Evolutionary conservation across 176 grass and related monocot genomes (phyloP), one percentile per base, ranked within the genome.

Genomic region (Eleusine indica): DNA sequence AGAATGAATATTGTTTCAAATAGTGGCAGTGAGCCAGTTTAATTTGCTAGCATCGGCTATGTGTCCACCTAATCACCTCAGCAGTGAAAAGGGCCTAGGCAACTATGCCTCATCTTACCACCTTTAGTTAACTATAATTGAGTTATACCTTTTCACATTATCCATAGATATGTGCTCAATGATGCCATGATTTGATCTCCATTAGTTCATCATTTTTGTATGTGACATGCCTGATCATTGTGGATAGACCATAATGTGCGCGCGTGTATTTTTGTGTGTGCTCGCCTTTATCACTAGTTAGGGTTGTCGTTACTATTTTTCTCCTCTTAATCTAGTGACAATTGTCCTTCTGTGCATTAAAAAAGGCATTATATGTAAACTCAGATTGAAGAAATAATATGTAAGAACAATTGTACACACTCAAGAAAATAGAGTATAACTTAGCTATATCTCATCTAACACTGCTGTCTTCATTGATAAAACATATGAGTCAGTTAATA

Each of bases 361-460:
- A 28, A 63, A 28, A 10, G 32, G 32, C 32, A 35, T 35, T 35
- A 35, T 35, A 35, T 35, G 32, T 35, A 35, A 35, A 35, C 32
- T 35, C 32, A 35, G n/a, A 58, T 8, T 17, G 3, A 58, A 63
- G n/a, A 62, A 8, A 62, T 28, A 9, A 28, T 62, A 29, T 28
- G 9, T 63, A 56, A 38, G 56, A 6, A n/a, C 51, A 37, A 9
- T 18, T 73, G 13, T 38, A 56, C 46, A 79, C 38, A 64, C 35
- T 78, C n/a, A 18, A 5, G 30, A 78, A 35, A 47, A 48, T 78
- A 9, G 64, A 21, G 18, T 77, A 38, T 51, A 85, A 40, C 10
- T 18, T 13, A 4, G 25, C 52, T 60, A 61, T 60, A 77, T 46
- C 52, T 25, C 17, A 29, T 74, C 21, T 65, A n/a, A 18, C 21